These are phyloP conservation scores for Penicillium sp. DNA, from an alignment of 2,329 filamentous ascomycete species.

Conservation along the genomic window DNA sequence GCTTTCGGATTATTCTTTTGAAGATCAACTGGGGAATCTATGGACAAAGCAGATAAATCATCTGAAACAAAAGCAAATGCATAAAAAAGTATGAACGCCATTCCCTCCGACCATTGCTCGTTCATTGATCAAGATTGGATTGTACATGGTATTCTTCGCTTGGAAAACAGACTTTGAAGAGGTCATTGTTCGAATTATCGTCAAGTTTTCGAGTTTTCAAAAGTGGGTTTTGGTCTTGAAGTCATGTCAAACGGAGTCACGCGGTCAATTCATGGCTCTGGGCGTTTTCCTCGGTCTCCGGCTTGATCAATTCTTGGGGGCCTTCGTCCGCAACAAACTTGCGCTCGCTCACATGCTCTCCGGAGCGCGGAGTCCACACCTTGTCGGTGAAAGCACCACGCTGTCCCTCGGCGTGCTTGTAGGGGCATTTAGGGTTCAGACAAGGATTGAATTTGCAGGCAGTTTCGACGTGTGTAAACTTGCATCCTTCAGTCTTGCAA, in stretches of 20 bases:
- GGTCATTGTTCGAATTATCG: background rate
- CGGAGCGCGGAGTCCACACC: slow-evolving; percentile 70
- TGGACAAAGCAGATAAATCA: slow-evolving; percentile 19
- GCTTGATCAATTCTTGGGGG: slow-evolving; percentile 70
- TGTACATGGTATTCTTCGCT: slow-evolving; percentile 27
- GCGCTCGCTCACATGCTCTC: slow-evolving; percentile 79
- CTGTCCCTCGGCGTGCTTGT: slow-evolving; percentile 89
- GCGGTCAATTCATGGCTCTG: slow-evolving; percentile 35
- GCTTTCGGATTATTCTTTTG: slow-evolving; percentile 17
- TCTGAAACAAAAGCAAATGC: slow-evolving; percentile 22
- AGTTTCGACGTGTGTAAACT: slow-evolving; percentile 81
- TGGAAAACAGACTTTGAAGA: slow-evolving; percentile 1
- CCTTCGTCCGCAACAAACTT: slow-evolving; percentile 71
- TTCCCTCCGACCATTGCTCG: slow-evolving; percentile 24
- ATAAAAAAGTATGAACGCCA: slow-evolving; percentile 28
- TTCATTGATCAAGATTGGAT: slow-evolving; percentile 22
- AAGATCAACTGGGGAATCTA: slow-evolving; percentile 25
- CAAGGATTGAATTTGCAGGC: slow-evolving; percentile 91
- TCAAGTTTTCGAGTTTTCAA: background rate
- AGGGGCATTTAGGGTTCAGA: slow-evolving; percentile 81
- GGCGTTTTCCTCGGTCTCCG: slow-evolving; percentile 44
- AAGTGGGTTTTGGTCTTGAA: background rate
- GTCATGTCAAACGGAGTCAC: slow-evolving; percentile 30
- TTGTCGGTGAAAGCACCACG: slow-evolving; percentile 81
- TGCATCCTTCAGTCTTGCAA: slow-evolving; percentile 78